These are phyloP conservation scores for Leishmania turanica DNA, from an alignment of 208 protist genomes.

Conservation along the genomic window DNA sequence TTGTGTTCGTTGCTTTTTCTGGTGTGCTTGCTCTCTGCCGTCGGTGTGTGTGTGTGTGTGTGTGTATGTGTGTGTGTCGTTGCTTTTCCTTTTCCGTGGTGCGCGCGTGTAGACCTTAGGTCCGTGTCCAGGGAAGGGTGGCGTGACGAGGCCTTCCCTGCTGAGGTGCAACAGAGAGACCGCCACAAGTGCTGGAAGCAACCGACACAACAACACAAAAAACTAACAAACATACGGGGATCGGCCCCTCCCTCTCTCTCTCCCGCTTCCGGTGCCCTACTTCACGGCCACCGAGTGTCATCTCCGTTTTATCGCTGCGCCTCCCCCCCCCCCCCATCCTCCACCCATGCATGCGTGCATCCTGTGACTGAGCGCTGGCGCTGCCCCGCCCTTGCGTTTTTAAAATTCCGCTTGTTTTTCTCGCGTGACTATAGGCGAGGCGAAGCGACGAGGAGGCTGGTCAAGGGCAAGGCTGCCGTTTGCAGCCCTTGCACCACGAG, in stretches of 20 bases:
- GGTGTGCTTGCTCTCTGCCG: neutral
- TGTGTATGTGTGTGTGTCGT: neutral
- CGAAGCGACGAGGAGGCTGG: neutral
- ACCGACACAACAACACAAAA: neutral
- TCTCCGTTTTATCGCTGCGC: neutral
- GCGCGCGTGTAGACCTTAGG: neutral
- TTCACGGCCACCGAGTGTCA: neutral
- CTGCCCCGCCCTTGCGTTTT: neutral
- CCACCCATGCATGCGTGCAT: neutral
- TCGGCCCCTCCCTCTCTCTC: neutral
- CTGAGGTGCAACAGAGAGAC: neutral
- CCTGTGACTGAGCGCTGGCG: neutral
- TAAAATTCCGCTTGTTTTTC: neutral
- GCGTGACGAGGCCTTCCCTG: neutral
- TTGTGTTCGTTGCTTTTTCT: neutral
- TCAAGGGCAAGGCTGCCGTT: neutral
- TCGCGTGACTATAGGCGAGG: neutral
- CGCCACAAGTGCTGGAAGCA: neutral
- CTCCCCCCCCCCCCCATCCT: neutral
- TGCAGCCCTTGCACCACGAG: neutral
- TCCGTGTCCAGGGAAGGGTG: neutral
- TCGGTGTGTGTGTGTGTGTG: neutral
- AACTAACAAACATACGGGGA: neutral
- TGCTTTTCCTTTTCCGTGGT: neutral
- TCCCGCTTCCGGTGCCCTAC: neutral